Base-by-base conservation (phyloP, 164 flowering plant species). In the Magnolia officinalis region DNA sequence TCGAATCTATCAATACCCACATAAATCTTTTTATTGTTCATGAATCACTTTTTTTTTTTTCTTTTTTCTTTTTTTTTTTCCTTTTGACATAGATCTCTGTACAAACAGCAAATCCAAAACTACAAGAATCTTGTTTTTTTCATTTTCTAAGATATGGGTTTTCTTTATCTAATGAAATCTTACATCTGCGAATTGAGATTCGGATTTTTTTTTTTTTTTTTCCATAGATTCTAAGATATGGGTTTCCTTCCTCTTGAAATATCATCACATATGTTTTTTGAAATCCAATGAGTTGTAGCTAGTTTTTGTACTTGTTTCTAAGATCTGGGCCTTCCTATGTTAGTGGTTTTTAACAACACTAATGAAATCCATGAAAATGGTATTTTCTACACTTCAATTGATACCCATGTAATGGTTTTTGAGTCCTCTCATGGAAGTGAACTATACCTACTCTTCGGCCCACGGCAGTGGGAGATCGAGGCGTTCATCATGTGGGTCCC, bases 321-420 rank as follows among this genome's bases (percentile, higher is more conserved):
- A 37, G 73, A 76, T 70, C 73, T 61, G 68, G 61, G 23, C 20
- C 7, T 72, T 24, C 71, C 72, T 29, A 37, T 37, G 45, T 37
- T 37, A 37, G 45, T 72, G 18, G 29, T 10, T 65, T 24, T 65
- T 23, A 63, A n/a, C 19, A 18, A 63, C 65, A 63, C 65, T 4
- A 37, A 37, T 37, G 45, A 37, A 37, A 37, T 37, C 45, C 45
- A 37, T 37, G 45, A 63, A 21, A 16, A n/a, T 6, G 65, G 8
- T 63, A 7, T 23, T 65, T 65, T 65, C 68, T 65, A 37, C 45
- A 37, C 45, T 37, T 37, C 45, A 3, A 37, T 37, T 37, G 45
- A 37, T 37, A 37, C 45, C 45, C 45, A 37, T 37, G 45, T 37
- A 37, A 37, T 37, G 45, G 45, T 37, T 37, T 37, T 37, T 37